phyloP scores from a whole-genome alignment of 306 rosid genomes.

The Morella rubra region DNA sequence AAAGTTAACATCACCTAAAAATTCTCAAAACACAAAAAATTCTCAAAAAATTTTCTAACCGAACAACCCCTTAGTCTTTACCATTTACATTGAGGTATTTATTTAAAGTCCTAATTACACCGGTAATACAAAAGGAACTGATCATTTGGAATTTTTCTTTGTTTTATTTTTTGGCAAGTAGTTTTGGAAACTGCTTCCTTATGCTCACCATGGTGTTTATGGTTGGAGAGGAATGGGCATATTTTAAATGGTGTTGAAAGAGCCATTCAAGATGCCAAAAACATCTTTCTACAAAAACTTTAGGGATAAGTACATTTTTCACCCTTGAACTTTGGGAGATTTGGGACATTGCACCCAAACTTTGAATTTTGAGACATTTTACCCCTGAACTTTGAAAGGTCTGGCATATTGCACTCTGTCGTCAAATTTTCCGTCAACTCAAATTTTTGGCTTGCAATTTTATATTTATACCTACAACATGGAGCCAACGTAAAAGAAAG shows the following conservation, averaged over 20 bases:
- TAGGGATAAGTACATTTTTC: too few relatives aligned
- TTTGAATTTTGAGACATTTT: too few relatives aligned
- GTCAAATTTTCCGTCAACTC: too few relatives aligned
- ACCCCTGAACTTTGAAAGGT: too few relatives aligned
- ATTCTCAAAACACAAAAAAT: background rate
- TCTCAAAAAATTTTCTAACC: background rate
- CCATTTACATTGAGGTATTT: background rate
- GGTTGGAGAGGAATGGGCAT: background rate
- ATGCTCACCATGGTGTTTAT: background rate
- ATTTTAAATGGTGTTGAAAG: background rate
- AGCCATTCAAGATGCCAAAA: background rate
- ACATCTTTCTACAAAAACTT: background rate
- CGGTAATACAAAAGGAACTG: background rate
- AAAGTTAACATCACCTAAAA: too few relatives aligned
- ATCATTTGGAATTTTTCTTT: background rate
- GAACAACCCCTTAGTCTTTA: background rate
- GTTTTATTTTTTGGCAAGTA: background rate
- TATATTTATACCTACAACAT: too few relatives aligned
- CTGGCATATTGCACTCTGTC: too few relatives aligned
- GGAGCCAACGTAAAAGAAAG: too few relatives aligned
- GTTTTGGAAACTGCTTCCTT: background rate
- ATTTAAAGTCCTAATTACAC: background rate
- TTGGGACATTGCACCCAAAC: too few relatives aligned
- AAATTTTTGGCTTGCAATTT: too few relatives aligned
- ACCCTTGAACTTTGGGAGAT: too few relatives aligned